These are phyloP conservation scores for Sugiyamaella mastotermitis DNA, from an alignment of 805 yeast species.

Conservation along the genomic window DNA sequence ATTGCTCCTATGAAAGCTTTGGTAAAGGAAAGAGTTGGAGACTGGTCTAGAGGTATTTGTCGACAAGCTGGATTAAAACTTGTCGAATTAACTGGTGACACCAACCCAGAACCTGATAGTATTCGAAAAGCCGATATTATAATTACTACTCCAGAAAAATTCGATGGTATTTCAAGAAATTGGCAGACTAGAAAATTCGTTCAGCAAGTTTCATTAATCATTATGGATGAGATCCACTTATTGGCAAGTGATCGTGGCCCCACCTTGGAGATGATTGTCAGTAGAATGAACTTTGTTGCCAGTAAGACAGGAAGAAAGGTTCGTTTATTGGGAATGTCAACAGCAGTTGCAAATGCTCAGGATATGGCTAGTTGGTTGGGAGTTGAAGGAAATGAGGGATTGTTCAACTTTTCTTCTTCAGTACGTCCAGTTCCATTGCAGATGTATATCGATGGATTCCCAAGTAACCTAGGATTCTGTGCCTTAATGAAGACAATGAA, in stretches of 20 bases:
- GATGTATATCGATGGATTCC: conserved; percentile 84
- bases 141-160: conserved; percentile 80
- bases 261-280: conserved; percentile 81
- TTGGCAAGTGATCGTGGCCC: conserved; percentile 85
- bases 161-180: conserved; percentile 80
- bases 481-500: conserved; percentile 85
- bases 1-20: conserved; percentile 89
- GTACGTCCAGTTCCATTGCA: conserved; percentile 82
- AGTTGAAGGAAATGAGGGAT: conserved; percentile 47
- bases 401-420: conserved; percentile 74
- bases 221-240: conserved; percentile 82
- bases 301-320: conserved; percentile 55
- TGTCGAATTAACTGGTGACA: conserved; percentile 80
- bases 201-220: conserved; percentile 65
- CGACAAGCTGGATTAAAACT: conserved; percentile 42
- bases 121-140: conserved; percentile 67
- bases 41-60: conserved; percentile 58
- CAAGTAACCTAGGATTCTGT: conserved; percentile 73
- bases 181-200: conserved; percentile 79
- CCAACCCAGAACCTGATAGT: conserved; percentile 63
- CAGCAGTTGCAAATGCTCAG: conserved; percentile 80
- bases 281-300: conserved; percentile 71
- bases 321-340: conserved; percentile 69
- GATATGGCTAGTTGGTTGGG: conserved; percentile 86
- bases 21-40: conserved; percentile 77